Evolutionary conservation across 768 basidiomycete species (phyloP).

Genomic region (Phaeotremella skinneri): DNA sequence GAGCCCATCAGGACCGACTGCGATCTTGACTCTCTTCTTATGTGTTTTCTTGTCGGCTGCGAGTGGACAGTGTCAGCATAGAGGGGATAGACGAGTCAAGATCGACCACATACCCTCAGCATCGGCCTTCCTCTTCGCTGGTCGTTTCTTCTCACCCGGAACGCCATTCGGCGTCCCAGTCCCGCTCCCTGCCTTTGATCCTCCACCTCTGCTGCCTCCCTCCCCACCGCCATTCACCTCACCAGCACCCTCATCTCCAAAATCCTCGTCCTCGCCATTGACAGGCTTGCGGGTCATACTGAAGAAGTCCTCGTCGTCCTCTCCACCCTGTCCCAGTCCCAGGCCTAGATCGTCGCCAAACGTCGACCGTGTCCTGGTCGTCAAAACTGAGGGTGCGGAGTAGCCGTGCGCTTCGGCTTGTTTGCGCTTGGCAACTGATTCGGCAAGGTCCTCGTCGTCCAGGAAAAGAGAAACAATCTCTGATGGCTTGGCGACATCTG

Average conservation of each 20-base stretch:
- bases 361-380: slow-evolving; percentile 7
- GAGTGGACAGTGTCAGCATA: not conserved
- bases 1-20: slow-evolving; percentile 42
- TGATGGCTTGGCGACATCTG: slow-evolving; percentile 87
- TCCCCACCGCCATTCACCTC: not conserved
- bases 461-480: slow-evolving; percentile 93
- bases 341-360: slow-evolving; percentile 32
- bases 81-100: not conserved
- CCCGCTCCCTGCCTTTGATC: slow-evolving; percentile 6
- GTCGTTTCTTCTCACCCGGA: slow-evolving; percentile 21
- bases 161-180: slow-evolving; percentile 4
- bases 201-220: slow-evolving; percentile 8
- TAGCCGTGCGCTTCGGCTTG: slow-evolving; percentile 48
- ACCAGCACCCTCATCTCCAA: slow-evolving; percentile 31
- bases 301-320: slow-evolving; percentile 51
- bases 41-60: slow-evolving; percentile 27
- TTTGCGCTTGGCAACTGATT: slow-evolving; percentile 49
- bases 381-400: slow-evolving; percentile 40
- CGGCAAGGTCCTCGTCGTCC: slow-evolving; percentile 80
- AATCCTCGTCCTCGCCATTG: slow-evolving; percentile 46
- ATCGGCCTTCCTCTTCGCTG: slow-evolving; percentile 31
- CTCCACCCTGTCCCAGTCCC: slow-evolving; percentile 15
- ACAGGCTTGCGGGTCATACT: slow-evolving; percentile 26
- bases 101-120: slow-evolving; percentile 28
- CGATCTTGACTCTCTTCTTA: slow-evolving; percentile 47